Conservation (phyloP, 1,139 yeast genomes). For the Scheffersomyces segobiensis region DNA sequence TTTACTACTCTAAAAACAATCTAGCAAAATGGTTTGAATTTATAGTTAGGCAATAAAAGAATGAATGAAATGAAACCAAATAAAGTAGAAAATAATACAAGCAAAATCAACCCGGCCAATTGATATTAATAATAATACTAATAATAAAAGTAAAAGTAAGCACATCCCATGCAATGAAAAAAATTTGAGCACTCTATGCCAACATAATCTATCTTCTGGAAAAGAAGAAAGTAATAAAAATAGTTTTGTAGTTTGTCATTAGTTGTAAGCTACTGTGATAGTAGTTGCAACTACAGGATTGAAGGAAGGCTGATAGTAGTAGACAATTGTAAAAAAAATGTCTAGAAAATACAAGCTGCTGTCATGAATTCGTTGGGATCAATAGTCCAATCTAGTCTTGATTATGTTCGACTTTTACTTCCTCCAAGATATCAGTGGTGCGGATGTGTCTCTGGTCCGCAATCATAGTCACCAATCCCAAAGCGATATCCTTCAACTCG, state of each 20-base stretch:
- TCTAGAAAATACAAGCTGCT: neutral
- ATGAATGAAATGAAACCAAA: neutral
- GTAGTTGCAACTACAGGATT: neutral
- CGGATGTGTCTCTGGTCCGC: constrained; percentile 49
- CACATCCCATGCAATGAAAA: neutral
- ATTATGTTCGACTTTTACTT: constrained; percentile 26
- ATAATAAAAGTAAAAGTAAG: too few species aligned
- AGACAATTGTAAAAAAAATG: neutral
- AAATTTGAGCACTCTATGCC: neutral
- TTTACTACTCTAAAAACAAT: neutral
- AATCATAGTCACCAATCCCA: constrained; percentile 49
- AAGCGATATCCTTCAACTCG: constrained; percentile 52
- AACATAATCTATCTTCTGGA: neutral
- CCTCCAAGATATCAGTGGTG: constrained; percentile 42
- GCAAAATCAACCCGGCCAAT: neutral
- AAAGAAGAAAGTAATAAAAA: too few species aligned
- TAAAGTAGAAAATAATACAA: neutral
- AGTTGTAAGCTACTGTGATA: neutral
- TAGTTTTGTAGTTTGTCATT: neutral
- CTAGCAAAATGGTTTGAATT: neutral
- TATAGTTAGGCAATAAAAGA: neutral
- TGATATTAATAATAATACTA: neutral
- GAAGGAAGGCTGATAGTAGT: neutral
- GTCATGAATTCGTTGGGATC: neutral
- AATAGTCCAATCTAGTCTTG: constrained; percentile 5